Evolutionary conservation across 2,329 filamentous ascomycete species (phyloP), one percentile per base, ranked within the genome.

Genomic region (Ophiostoma sp.): DNA sequence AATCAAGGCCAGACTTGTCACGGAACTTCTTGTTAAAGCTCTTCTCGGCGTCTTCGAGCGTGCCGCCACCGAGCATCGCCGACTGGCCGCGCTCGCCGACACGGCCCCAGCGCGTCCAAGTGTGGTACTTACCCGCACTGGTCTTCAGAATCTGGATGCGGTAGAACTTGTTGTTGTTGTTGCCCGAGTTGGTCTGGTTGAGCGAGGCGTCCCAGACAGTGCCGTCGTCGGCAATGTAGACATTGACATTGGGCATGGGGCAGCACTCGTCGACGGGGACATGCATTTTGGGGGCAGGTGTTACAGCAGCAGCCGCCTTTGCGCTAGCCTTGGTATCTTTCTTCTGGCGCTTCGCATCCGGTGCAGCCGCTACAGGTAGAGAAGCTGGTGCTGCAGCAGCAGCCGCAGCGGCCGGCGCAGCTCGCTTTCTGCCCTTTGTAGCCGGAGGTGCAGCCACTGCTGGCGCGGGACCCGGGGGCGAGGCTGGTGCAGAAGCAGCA

Each of bases 81-180:
- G 78, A 84, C 76, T 88, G 85, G 5, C 89, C 89, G 12, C 76
- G 78, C 72, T 91, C 89, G 7, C 89, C 89, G 28, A 97, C 93
- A 28, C 94, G 89, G 28, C 94, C 94, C 93, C 92, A 97, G 73
- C 93, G 87, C 2, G 91, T 93, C 92, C 92, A 95, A 0, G 88
- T 90, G 59, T 85, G 83, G 79, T 85, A 92, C 11, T 81, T 75
- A 2, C 82, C 78, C 17, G 76, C 75, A 28, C 77, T 76, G 50
- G 83, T 82, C 22, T 82, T 81, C 31, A 89, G 78, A 75, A 93
- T 84, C 84, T 95, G 92, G 36, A 94, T 80, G 36, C 89, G 88
- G 78, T 95, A 95, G 80, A 95, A 95, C 77, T 96, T 96, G 81
- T 96, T 95, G 81, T 92, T 92, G 79, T 95, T 96, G 64, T 86